Evolutionary conservation across 148 eudicot genomes (phyloP), one percentile per base, ranked within the genome.

Genomic region (Rhododendron mucronatum): DNA sequence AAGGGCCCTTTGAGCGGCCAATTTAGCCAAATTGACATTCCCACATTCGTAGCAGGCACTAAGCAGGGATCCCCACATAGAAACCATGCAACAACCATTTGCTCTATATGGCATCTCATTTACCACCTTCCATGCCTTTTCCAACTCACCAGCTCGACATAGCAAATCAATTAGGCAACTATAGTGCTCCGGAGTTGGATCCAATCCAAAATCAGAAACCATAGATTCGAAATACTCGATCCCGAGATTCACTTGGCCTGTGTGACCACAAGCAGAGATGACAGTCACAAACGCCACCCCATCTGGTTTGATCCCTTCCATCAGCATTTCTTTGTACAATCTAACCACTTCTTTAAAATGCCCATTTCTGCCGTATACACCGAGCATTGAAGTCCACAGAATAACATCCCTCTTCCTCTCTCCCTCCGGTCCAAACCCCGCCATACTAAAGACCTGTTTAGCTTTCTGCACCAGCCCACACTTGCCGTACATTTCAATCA

Each of bases 61-160:
- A 78, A 95, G 94, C 88, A 95, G 85, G 23, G 97, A 88, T 16
- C 96, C 95, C 95, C 95, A 95, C 88, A 91, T 87, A 7, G 95
- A 87, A 53, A 93, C 92, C 63, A 81, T 86, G 47, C 84, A 87
- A 63, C 41, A 83, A 5, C 48, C 86, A 81, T 86, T 84, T 73
- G 69, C 91, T 82, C 48, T 84, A 84, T 48, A 5, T 13, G 92
- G 87, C 89, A 94, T 87, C 79, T 89, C 92, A 81, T 84, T 84
- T 37, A 95, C 87, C n/a, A 93, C 51, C 83, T 87, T 88, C 90
- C 91, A 90, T 10, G 95, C 98, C 87, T 88, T 94, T 26, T 93
- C 96, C 85, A 93, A 85, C 86, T 95, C 95, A 50, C 97, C 98
- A 44, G 95, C 94, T 74, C 94, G 87, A 86, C 95, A 93, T 81